These are phyloP conservation scores for Telopea speciosissima DNA, from an alignment of 177 flowering plant species.

Conservation along the genomic window DNA sequence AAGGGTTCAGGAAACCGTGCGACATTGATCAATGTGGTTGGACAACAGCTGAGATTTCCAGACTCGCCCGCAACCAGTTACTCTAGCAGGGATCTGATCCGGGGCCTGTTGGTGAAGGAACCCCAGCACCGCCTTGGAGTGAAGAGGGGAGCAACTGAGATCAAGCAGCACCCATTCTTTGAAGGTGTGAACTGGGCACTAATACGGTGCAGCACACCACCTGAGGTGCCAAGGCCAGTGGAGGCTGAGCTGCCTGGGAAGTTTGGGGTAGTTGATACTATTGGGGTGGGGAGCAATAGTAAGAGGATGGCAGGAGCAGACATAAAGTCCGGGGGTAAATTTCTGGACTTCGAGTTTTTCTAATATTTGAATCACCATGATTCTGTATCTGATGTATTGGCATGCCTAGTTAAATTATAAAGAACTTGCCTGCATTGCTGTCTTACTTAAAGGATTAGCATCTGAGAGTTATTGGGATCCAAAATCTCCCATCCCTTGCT, in stretches of 20 bases:
- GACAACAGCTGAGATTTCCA: conserved; percentile 44
- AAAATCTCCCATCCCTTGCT: too few species aligned
- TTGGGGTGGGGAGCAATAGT: conserved; percentile 37
- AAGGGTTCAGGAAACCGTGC: conserved; percentile 57
- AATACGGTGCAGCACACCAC: conserved; percentile 57
- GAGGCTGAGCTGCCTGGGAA: conserved; percentile 36
- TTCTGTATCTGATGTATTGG: not conserved
- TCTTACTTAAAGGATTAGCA: too few species aligned
- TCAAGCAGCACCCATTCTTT: conserved; percentile 54
- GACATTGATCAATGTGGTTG: conserved; percentile 50
- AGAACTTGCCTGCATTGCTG: not conserved
- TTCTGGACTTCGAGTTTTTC: conserved; percentile 56
- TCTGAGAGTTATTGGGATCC: too few species aligned
- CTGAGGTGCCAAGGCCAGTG: conserved; percentile 49
- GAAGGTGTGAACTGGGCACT: conserved; percentile 60
- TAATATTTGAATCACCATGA: conserved; percentile 16
- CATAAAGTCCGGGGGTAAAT: conserved; percentile 44
- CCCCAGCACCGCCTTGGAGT: conserved; percentile 49
- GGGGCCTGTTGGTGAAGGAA: conserved; percentile 48
- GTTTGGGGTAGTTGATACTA: conserved; percentile 32
- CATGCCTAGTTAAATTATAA: not conserved
- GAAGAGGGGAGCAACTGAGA: conserved; percentile 61
- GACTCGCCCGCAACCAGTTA: conserved; percentile 50
- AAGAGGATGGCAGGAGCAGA: conserved; percentile 40
- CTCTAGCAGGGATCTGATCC: conserved; percentile 39